Base-by-base conservation (phyloP, 768 basidiomycete genomes). In the Hypholoma sublateritium region DNA sequence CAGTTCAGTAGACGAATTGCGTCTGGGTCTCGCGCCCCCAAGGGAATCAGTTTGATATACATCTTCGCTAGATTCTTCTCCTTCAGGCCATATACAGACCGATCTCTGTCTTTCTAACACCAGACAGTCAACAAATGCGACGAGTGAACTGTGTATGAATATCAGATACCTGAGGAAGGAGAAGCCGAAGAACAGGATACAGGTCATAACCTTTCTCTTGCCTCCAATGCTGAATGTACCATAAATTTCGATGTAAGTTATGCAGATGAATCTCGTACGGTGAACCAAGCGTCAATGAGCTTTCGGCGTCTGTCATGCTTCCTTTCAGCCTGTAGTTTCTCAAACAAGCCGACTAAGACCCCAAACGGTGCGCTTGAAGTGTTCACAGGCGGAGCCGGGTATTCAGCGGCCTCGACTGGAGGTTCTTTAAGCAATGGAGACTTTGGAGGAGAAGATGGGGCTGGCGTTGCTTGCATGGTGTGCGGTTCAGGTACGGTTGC, bases 21-120 rank as follows among this genome's bases (percentile, higher is more conserved):
- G 65, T 95, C 93, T 6, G 85, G 86, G 54, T 93, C 89, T 67
- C 85, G 84, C 68, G 74, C 82, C 37, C 89, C 88, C 2, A 99
- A 77, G 1, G 91, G 92, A 35, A 98, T 89, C 2, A 95, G 80
- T 59, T 89, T 87, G 74, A 96, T 93, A 68, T 95, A 97, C 9
- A 85, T 86, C 71, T 95, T 98, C 4, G 95, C 95, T 2, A 99
- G 75, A 67, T 90, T 91, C 74, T 90, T 91, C 76, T 99, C 97
- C 69, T 99, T 99, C 62, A 97, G 72, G 13, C 94, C 92, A 70
- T 98, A 99, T 0, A 95, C 87, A 0, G 92, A 83, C 52, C 97
- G 86, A 59, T 98, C 93, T 34, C 89, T 82, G 69, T 98, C 97
- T 83, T 97, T 92, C 94, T 98, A 69, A 19, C 56, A 35, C 5